Percentiles rank a stretch among this genome's conserved stretches.
Evolutionary conservation across 192 early-diverging fungal species (phyloP).

Genomic region (Rhizoclosmatium sp.): DNA sequence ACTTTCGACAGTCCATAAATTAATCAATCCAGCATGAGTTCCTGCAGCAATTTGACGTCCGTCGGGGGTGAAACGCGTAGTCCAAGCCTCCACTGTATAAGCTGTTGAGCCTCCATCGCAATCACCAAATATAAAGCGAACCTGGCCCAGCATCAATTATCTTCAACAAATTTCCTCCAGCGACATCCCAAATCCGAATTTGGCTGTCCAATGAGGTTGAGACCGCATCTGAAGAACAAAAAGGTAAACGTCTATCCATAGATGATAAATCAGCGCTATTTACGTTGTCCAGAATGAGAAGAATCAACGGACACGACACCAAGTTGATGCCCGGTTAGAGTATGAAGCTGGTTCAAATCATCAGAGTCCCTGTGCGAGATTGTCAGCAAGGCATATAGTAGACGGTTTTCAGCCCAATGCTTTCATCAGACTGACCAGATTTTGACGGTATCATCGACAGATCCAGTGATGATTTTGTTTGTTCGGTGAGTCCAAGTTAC

Average conservation of each 20-base stretch:
- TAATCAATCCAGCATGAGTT: conserved; percentile 75
- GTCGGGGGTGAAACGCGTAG: conserved; percentile 76
- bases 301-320: conserved; percentile 80
- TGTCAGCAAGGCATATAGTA: neutral
- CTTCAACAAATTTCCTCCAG: conserved; percentile 56
- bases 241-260: neutral
- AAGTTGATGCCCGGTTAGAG: conserved; percentile 78
- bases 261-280: conserved; percentile 2
- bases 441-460: conserved; percentile 80
- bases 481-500: conserved; percentile 77
- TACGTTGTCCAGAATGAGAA: conserved; percentile 60
- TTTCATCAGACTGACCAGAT: conserved; percentile 65
- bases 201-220: conserved; percentile 82
- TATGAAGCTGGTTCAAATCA: conserved; percentile 56
- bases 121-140: conserved; percentile 18
- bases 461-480: conserved; percentile 76
- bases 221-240: conserved; percentile 58
- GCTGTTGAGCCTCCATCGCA: neutral
- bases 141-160: conserved; percentile 73
- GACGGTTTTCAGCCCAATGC: neutral
- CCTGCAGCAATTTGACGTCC: conserved; percentile 75
- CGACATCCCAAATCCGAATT: conserved; percentile 81
- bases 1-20: conserved; percentile 73
- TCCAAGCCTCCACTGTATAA: conserved; percentile 75
- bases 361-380: conserved; percentile 66